Conservation (phyloP, 169 alveolate species). For the Hepatocystis sp. region DNA sequence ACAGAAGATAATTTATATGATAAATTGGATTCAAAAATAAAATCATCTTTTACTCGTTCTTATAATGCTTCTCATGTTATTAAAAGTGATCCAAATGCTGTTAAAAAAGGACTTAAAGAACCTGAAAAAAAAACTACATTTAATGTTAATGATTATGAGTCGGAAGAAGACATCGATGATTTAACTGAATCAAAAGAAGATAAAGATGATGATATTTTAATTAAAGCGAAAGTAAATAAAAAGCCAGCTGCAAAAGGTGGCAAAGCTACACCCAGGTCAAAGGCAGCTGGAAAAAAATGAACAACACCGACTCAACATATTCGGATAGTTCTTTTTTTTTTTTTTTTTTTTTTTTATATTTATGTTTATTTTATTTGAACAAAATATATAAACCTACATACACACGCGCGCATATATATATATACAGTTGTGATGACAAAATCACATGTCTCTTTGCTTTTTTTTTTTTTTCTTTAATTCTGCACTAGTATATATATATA, state of each 20-base stretch:
- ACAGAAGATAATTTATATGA: constrained; percentile 83
- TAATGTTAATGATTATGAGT: constrained; percentile 40
- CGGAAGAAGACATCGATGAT: constrained; percentile 60
- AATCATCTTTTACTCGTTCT: constrained; percentile 79
- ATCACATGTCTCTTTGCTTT: no score
- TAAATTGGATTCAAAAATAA: constrained; percentile 77
- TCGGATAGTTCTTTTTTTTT: no score
- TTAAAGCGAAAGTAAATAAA: constrained; percentile 25
- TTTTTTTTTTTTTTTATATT: no score
- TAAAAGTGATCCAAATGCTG: constrained; percentile 45
- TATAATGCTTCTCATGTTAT: constrained; percentile 69
- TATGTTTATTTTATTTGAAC: no score
- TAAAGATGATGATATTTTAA: constrained; percentile 40
- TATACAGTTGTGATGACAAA: no score
- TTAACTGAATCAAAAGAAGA: constrained; percentile 69
- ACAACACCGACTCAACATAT: no score
- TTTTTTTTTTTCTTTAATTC: no score
- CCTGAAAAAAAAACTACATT: constrained; percentile 32
- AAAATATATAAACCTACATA: no score
- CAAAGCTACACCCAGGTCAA: constrained; percentile 20
- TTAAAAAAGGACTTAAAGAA: constrained; percentile 26
- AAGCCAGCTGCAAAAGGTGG: constrained; percentile 20
- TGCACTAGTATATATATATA: no score
- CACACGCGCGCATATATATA: no score
- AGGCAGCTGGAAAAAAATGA: constrained; percentile 3